Evolutionary conservation across 1,284 basidiomycete genomes (phyloP), one percentile per base, ranked within the genome.

Genomic region (Cryptococcus hybrid): DNA sequence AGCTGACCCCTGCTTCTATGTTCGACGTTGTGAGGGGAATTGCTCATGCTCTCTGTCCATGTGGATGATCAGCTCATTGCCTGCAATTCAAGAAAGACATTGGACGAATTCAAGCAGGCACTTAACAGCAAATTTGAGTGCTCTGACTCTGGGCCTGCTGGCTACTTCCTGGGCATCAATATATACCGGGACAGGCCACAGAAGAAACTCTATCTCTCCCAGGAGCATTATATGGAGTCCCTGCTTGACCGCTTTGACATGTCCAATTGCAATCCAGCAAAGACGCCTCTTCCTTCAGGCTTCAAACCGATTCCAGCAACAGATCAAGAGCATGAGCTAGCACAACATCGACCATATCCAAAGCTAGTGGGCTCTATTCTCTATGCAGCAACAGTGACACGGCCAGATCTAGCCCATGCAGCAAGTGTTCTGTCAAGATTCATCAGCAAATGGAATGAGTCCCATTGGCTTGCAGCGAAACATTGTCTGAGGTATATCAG

Each of bases 61-160:
- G 63, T 69, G 39, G 64, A 66, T 47, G 58, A 70, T 49, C 64
- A 68, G 48, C 51, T 65, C 1, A 63, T 70, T n/a, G 60, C 63
- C 7, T 58, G 57, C 44, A 61, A 59, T 49, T 45, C 36, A 15
- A 44, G 58, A 13, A 3, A 37, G 5, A 44, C 30, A 0, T 36
- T 67, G 3, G 56, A 67, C 34, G 18, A 55, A 0, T 70, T 67
- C 56, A 67, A 65, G 49, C 37, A 39, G 5, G 15, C 45, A 0
- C 52, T 68, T 9, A 59, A 67, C 38, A 30, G 24, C 8, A 34
- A 47, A 34, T 67, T 66, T 47, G 59, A 62, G 47, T 65, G 68
- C 53, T 51, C 53, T 0, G 60, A 66, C 52, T 48, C 48, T 38
- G 65, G 68, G 2, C 48, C 58, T 8, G 64, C 54, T 3, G 45